Percentiles rank a stretch among this genome's conserved stretches.
phyloP scores from a whole-genome alignment of 352 stramenopile genomes.

The Pythium rhizo-oryzae region DNA sequence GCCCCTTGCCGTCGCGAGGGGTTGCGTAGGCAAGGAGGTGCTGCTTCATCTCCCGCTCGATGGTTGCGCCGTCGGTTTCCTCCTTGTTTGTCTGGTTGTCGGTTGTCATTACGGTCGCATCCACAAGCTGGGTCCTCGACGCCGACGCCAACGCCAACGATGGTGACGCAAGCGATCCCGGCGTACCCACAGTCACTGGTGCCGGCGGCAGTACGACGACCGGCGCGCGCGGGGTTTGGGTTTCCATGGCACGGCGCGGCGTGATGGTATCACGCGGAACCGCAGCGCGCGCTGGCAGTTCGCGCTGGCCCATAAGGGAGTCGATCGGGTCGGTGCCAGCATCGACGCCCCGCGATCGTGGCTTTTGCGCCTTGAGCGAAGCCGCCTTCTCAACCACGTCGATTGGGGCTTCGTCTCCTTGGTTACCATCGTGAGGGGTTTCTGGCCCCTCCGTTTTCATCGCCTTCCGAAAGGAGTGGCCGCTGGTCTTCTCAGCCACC shows the following conservation, averaged over 20 bases:
- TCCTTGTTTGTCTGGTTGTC: constrained; percentile 24
- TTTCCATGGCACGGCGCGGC: constrained; percentile 46
- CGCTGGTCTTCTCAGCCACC: background rate
- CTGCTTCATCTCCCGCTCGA: constrained; percentile 65
- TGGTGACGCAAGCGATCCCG: background rate
- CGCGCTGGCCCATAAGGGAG: constrained; percentile 38
- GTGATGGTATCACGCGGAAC: constrained; percentile 5
- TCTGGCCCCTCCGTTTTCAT: background rate
- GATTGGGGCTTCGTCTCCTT: background rate
- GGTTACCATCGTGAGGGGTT: constrained; percentile 9
- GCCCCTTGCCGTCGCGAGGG: constrained; percentile 6
- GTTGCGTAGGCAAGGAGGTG: constrained; percentile 42
- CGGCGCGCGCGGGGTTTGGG: constrained; percentile 37
- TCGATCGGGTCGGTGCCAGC: constrained; percentile 60
- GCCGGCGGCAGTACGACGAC: constrained; percentile 36
- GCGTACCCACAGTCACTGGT: constrained; percentile 24
- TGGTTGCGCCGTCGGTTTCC: constrained; percentile 28
- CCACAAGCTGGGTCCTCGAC: constrained; percentile 4
- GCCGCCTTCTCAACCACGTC: background rate
- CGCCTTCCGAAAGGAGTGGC: background rate
- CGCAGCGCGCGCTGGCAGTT: background rate
- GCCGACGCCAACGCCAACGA: constrained; percentile 21
- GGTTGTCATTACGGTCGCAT: background rate
- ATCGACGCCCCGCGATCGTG: constrained; percentile 32
- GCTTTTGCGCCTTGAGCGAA: background rate